Conservation (phyloP, 495 filamentous ascomycete genomes). For the Aspergillus nanangensis region DNA sequence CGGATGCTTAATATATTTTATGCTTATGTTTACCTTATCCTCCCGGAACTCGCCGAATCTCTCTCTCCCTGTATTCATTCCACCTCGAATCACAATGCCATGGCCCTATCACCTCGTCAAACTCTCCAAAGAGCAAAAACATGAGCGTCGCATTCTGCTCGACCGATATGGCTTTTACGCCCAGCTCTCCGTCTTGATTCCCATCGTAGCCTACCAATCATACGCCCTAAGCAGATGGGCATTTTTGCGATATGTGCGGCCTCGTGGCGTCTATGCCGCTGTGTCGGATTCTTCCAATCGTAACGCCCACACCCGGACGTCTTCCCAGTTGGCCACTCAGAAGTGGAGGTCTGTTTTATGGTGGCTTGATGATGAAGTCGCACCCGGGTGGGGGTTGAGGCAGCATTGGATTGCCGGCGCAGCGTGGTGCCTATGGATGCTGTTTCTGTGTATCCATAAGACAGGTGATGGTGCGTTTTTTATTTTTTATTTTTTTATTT, state of each 20-base stretch:
- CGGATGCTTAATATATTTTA: too few species aligned
- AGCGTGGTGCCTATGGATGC: neutral
- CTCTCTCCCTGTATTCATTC: too few species aligned
- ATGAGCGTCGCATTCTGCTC: neutral
- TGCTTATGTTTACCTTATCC: too few species aligned
- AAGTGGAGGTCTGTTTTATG: neutral
- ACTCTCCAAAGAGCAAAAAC: neutral
- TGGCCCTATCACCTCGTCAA: neutral
- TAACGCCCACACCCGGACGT: neutral
- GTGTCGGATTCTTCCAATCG: neutral
- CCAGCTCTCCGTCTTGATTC: neutral
- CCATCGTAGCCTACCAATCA: neutral
- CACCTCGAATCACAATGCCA: neutral
- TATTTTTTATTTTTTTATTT: too few species aligned
- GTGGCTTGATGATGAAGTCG: neutral
- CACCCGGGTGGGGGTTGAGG: neutral
- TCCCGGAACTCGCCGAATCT: too few species aligned
- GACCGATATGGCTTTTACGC: neutral
- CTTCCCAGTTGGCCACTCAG: neutral
- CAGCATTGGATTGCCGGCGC: neutral
- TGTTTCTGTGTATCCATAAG: neutral
- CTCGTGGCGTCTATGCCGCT: neutral
- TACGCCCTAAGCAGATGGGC: neutral
- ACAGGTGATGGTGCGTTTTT: neutral
- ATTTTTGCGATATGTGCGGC: neutral